These are phyloP conservation scores for Arxiozyma telluris DNA, from an alignment of 1,139 yeast species.

Conservation along the genomic window DNA sequence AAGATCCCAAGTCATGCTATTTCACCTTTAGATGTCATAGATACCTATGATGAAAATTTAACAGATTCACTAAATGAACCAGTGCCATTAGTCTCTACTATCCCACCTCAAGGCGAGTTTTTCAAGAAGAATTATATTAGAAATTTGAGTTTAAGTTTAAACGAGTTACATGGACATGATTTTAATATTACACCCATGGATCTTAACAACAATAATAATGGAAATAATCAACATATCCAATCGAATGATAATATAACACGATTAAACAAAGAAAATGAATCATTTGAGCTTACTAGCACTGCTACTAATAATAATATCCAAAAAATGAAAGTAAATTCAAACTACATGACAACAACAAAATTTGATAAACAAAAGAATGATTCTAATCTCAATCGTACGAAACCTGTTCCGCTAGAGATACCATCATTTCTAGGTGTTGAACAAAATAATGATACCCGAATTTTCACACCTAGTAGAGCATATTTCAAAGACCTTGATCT, in stretches of 20 bases:
- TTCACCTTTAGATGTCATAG: background rate
- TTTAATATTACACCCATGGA: background rate
- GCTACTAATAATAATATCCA: too few relatives aligned
- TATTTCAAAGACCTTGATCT: constrained; percentile 4
- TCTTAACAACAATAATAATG: too few relatives aligned
- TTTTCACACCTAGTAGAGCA: constrained; percentile 9
- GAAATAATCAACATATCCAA: too few relatives aligned
- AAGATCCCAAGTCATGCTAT: background rate
- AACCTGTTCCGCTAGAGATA: background rate
- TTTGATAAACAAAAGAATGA: background rate
- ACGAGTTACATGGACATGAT: background rate
- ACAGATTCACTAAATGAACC: constrained; percentile 3
- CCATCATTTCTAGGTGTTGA: background rate
- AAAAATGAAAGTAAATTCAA: background rate
- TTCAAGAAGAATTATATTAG: constrained; percentile 1
- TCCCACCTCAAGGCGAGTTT: constrained; percentile 1
- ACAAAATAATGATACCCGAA: background rate
- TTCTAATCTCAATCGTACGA: background rate
- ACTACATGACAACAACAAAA: background rate
- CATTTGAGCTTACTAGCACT: background rate
- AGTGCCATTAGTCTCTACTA: constrained; percentile 3
- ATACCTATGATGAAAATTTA: background rate
- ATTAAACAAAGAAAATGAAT: background rate
- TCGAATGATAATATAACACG: too few relatives aligned
- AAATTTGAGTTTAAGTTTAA: background rate